Base-by-base conservation (phyloP, 2,329 filamentous ascomycete species). In the Tolypocladium guangdongense region DNA sequence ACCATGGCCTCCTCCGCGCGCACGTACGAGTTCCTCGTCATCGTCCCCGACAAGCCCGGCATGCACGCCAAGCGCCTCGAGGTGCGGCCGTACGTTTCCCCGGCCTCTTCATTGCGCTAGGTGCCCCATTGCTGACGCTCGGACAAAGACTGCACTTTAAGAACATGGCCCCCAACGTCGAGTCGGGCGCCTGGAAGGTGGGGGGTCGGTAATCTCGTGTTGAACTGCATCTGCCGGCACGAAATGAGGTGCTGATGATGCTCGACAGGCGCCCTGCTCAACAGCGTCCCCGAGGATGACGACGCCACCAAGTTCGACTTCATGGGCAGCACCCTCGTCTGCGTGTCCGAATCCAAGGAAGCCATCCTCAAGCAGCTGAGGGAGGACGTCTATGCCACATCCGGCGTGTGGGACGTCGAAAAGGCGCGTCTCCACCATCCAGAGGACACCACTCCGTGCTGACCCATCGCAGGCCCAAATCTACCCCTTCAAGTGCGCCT, bases 391-490 rank as follows among this genome's bases (percentile, higher is more conserved):
- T 96, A 95, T 70, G 74, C 77, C 11, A 77, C 71, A 56, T 76
- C 70, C 45, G 88, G 84, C 0, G 90, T 95, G 10, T 96, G 90
- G 90, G 88, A 96, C 73, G 65, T 87, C 55, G 79, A 84, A 37
- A 87, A 87, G 62, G 81, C 81, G 57, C 62, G 66, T 64, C 45
- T 11, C 37, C 16, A 7, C 14, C 3, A 6, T 14, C 6, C 18
- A 11, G 18, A 6, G 20, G 22, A 22, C 10, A 14, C 20, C n/a
- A n/a, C 36, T 24, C 6, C 22, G 16, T 37, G 32, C 46, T 30
- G 11, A 30, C 30, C 16, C 2, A 16, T 11, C n/a, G 14, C 52
- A 77, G 74, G 68, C 70, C 52, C 73, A 78, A 61, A 77, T 81
- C 54, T 77, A 75, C 59, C 74, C 78, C 18, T 74, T 74, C 61